Percentiles rank a stretch among this genome's conserved stretches.
phyloP scores from a whole-genome alignment of 2,329 filamentous ascomycete species.

The Botrytis tulipae region DNA sequence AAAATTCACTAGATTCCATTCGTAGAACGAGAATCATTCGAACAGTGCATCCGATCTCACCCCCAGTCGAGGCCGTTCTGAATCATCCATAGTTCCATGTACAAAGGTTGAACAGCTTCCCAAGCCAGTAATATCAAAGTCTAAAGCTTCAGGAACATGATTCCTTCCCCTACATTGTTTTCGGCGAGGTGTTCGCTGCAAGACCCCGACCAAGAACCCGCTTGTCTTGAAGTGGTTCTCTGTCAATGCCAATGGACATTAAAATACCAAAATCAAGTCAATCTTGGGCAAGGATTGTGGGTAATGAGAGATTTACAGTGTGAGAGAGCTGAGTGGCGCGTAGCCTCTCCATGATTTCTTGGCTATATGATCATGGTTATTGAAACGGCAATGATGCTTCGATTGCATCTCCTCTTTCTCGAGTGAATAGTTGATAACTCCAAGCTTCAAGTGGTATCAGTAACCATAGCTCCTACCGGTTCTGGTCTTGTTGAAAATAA shows the following conservation, averaged over 20 bases:
- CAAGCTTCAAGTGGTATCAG: neutral
- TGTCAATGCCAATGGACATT: neutral
- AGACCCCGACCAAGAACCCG: neutral
- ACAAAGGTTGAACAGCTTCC: neutral
- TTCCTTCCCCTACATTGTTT: neutral
- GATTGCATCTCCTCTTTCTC: neutral
- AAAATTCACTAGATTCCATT: neutral
- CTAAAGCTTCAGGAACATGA: neutral
- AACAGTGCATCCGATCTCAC: neutral
- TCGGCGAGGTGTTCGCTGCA: neutral
- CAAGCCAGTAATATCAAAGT: neutral
- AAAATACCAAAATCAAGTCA: neutral
- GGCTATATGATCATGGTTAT: neutral
- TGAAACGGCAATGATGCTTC: neutral
- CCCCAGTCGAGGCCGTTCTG: neutral
- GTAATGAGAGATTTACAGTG: neutral
- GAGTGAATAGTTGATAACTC: neutral
- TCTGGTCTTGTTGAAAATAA: slow-evolving; percentile 83
- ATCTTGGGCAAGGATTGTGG: too few species aligned
- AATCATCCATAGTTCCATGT: neutral
- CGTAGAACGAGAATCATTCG: neutral
- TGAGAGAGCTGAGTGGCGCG: neutral
- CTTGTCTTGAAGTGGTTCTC: neutral
- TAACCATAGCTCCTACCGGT: slow-evolving; percentile 58
- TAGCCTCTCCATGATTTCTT: neutral